Percentiles rank a stretch among this genome's conserved stretches.
Conservation (phyloP, 2,329 filamentous ascomycete genomes). For the Fusarium denticulatum region DNA sequence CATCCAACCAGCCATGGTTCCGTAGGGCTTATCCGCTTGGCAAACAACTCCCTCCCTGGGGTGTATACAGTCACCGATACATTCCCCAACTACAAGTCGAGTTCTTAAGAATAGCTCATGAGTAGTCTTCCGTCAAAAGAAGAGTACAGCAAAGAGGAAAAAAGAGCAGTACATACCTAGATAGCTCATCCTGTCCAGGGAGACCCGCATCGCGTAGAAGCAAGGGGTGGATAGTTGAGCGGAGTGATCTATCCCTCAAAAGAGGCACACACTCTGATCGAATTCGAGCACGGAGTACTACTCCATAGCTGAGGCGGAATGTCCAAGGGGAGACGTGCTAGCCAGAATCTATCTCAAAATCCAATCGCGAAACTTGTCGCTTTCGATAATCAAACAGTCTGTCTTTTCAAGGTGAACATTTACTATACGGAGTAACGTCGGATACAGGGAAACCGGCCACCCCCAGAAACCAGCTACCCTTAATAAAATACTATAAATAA, state of each 20-base stretch:
- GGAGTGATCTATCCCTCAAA: constrained; percentile 33
- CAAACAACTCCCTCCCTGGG: neutral
- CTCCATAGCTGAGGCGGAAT: constrained; percentile 1
- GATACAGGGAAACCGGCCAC: no score
- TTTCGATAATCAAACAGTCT: constrained; percentile 7
- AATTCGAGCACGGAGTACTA: neutral
- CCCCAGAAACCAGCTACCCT: no score
- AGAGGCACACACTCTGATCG: constrained; percentile 17
- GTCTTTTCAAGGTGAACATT: neutral
- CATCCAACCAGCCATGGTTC: constrained; percentile 24
- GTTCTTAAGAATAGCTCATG: neutral
- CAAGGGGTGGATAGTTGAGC: constrained; percentile 37
- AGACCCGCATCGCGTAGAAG: constrained; percentile 35
- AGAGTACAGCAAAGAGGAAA: neutral
- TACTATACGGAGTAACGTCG: neutral
- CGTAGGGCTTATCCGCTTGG: neutral
- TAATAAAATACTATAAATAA: no score
- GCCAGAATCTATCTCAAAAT: neutral
- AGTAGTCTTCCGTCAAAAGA: neutral
- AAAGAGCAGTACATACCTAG: neutral
- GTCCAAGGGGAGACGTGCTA: neutral
- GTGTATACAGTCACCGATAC: neutral
- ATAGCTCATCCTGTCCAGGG: constrained; percentile 7
- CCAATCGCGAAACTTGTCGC: constrained; percentile 22
- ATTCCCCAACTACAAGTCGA: neutral